A percentile compares a stretch with the other conserved stretches of the same genome.
Conservation (phyloP, 1,284 basidiomycete genomes). For the Omphalotus olearius region DNA sequence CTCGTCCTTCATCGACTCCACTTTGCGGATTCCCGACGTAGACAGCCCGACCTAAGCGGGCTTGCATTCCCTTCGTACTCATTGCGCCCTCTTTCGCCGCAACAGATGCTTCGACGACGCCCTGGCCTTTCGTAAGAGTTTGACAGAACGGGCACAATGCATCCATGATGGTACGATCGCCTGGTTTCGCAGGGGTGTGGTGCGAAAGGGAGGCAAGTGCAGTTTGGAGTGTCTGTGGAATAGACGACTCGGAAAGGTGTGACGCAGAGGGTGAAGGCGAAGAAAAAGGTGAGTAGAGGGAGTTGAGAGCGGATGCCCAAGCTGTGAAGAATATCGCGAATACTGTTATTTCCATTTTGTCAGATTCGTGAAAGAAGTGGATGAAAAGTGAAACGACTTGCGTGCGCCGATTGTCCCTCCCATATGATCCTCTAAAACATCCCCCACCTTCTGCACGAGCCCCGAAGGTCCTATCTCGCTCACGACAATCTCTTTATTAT, state of each 20-base stretch:
- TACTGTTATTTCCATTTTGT: constrained; percentile 25
- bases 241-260: too few relatives aligned
- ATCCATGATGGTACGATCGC: constrained; percentile 53
- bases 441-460: constrained; percentile 21
- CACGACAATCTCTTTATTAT: constrained; percentile 14
- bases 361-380: background rate
- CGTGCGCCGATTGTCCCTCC: constrained; percentile 36
- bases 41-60: constrained; percentile 44
- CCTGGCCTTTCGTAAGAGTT: constrained; percentile 19
- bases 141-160: constrained; percentile 45
- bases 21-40: constrained; percentile 35
- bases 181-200: constrained; percentile 49
- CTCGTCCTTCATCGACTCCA: background rate
- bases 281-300: too few relatives aligned
- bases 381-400: constrained; percentile 16
- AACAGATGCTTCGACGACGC: background rate
- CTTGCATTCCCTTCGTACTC: constrained; percentile 41
- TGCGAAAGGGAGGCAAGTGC: constrained; percentile 31
- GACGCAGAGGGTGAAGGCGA: too few relatives aligned
- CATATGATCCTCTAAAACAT: constrained; percentile 31
- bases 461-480: constrained; percentile 10
- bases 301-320: constrained; percentile 8
- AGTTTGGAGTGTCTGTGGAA: constrained; percentile 21
- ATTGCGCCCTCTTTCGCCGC: constrained; percentile 35
- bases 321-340: constrained; percentile 50